phyloP scores from a whole-genome alignment of 148 eudicot genomes.

The Amaranthus palmeri region DNA sequence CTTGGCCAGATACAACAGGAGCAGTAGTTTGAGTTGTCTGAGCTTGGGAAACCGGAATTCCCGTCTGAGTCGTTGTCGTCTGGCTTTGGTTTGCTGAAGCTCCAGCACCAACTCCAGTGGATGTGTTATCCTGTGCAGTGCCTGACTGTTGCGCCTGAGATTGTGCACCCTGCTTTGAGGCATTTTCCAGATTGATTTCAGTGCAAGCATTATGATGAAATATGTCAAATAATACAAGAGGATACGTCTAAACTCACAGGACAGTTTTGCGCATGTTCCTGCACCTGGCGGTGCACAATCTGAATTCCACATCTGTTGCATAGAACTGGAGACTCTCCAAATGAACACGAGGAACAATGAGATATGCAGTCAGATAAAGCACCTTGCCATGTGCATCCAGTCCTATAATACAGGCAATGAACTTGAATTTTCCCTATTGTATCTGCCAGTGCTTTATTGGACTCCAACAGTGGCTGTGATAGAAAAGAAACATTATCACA shows the following conservation, averaged over 20 bases:
- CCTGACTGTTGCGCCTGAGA: constrained; percentile 45
- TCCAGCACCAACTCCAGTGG: constrained; percentile 27
- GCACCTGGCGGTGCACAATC: constrained; percentile 90
- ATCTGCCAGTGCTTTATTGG: constrained; percentile 66
- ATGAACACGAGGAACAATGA: constrained; percentile 74
- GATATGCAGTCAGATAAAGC: constrained; percentile 57
- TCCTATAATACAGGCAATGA: constrained; percentile 81
- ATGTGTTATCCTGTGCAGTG: constrained; percentile 32
- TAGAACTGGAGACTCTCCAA: constrained; percentile 85
- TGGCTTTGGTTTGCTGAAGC: constrained; percentile 41
- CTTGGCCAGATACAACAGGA: constrained; percentile 40
- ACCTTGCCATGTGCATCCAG: constrained; percentile 98
- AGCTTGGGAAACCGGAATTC: constrained; percentile 45
- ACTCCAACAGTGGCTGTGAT: constrained; percentile 73
- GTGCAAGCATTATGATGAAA: neutral
- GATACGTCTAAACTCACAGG: constrained; percentile 46
- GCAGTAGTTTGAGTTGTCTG: constrained; percentile 44
- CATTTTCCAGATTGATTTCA: neutral
- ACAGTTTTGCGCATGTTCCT: constrained; percentile 86
- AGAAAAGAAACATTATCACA: constrained; percentile 15
- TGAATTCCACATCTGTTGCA: constrained; percentile 87
- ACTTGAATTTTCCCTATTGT: constrained; percentile 75
- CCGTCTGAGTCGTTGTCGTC: constrained; percentile 32
- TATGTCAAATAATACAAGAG: neutral
- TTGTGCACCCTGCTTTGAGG: constrained; percentile 50